Evolutionary conservation across 2,329 filamentous ascomycete genomes (phyloP).

Genomic region (Xylariaceae sp.): DNA sequence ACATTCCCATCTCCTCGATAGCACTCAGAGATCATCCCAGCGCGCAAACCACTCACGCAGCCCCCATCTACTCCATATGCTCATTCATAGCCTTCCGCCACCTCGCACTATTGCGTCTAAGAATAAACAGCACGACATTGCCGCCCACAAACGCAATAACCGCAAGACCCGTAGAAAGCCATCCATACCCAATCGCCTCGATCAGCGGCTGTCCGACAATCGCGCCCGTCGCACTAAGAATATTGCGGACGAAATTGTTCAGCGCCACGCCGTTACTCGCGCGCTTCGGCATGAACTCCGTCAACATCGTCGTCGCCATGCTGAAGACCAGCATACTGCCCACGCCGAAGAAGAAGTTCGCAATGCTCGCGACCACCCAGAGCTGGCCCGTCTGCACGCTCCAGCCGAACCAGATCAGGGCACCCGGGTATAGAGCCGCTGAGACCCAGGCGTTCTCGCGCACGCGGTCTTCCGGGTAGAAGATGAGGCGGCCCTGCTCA

Average conservation of each 20-base stretch:
- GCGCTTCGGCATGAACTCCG: conserved; percentile 71
- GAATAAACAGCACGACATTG: conserved; percentile 52
- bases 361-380: conserved; percentile 58
- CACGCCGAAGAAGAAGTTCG: conserved; percentile 69
- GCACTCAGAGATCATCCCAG: too few species aligned
- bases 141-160: conserved; percentile 53
- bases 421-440: conserved; percentile 62
- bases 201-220: conserved; percentile 68
- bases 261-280: conserved; percentile 70
- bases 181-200: conserved; percentile 65
- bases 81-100: conserved; percentile 63
- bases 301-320: conserved; percentile 73
- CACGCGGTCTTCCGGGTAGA: conserved; percentile 75
- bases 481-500: conserved; percentile 58
- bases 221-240: conserved; percentile 66
- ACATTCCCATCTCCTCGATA: too few species aligned
- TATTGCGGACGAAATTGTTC: conserved; percentile 77
- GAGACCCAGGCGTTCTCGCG: conserved; percentile 76
- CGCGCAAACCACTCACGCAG: not conserved
- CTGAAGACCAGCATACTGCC: conserved; percentile 76
- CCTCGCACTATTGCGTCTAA: conserved; percentile 54
- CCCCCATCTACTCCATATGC: conserved; percentile 11
- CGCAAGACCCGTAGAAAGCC: conserved; percentile 61
- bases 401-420: conserved; percentile 76
- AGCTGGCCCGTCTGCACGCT: conserved; percentile 58